These are phyloP conservation scores for Bipolaris gigantea DNA, from an alignment of 2,329 filamentous ascomycete species.

Conservation along the genomic window DNA sequence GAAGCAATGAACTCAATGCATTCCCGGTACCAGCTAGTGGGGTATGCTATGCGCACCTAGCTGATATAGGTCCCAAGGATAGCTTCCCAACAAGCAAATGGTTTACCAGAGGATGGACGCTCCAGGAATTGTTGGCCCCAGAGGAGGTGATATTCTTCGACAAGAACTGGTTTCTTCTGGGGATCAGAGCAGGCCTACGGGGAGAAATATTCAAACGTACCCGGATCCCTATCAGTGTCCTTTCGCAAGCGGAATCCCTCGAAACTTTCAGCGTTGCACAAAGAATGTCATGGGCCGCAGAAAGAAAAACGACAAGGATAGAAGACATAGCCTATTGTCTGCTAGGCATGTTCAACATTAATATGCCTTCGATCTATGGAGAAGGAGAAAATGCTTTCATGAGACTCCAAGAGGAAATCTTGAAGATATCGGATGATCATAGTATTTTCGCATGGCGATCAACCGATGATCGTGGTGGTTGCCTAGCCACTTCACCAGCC, in stretches of 20 bases:
- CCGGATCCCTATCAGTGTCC: not conserved
- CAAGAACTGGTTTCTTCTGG: not conserved
- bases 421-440: not conserved
- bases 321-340: constrained; percentile 1
- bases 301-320: not conserved
- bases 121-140: not conserved
- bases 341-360: not conserved
- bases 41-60: not conserved
- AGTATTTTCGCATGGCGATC: not conserved
- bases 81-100: not conserved
- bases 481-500: not conserved
- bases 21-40: not conserved
- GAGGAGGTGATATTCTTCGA: not conserved
- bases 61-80: not conserved
- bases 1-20: not conserved
- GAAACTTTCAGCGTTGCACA: not conserved
- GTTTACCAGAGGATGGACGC: not conserved
- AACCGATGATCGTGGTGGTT: not conserved
- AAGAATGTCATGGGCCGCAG: not conserved
- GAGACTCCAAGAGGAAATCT: not conserved
- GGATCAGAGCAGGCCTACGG: not conserved
- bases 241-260: not conserved
- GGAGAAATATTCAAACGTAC: not conserved
- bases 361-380: not conserved
- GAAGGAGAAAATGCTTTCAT: not conserved